phyloP scores from a whole-genome alignment of 805 yeast species.

The Hyphopichia homilentoma region DNA sequence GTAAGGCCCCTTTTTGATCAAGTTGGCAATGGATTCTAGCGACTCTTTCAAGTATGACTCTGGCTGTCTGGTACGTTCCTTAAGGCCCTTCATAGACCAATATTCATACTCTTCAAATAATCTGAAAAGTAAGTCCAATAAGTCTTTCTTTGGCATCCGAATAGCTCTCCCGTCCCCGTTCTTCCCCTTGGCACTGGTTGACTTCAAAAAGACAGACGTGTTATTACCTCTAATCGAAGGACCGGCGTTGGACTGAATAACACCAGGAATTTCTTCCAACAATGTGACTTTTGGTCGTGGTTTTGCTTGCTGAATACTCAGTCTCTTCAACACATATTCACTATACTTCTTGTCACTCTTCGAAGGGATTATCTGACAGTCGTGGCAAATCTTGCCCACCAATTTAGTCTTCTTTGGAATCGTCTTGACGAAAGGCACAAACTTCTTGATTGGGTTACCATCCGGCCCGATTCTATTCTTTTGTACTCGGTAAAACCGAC shows the following conservation, averaged over 20 bases:
- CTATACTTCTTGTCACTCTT: conserved; percentile 66
- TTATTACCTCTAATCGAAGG: conserved; percentile 70
- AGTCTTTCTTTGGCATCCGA: conserved; percentile 89
- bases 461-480: conserved; percentile 21
- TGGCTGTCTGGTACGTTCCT: conserved; percentile 93
- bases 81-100: conserved; percentile 92
- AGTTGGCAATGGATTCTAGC: conserved; percentile 80
- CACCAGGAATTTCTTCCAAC: conserved; percentile 79
- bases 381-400: conserved; percentile 86
- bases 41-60: conserved; percentile 90
- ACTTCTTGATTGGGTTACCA: conserved; percentile 31
- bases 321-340: conserved; percentile 51
- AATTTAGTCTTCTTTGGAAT: conserved; percentile 86
- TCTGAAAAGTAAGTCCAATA: conserved; percentile 82
- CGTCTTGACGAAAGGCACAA: conserved; percentile 79
- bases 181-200: conserved; percentile 37
- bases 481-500: conserved; percentile 26
- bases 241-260: conserved; percentile 80
- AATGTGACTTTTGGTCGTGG: conserved; percentile 64
- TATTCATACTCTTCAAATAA: conserved; percentile 93
- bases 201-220: conserved; percentile 63
- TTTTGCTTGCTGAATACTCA: conserved; percentile 48
- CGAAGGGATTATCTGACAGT: conserved; percentile 84
- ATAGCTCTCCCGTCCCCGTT: conserved; percentile 80
- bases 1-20: conserved; percentile 94